Evolutionary conservation across 805 yeast genomes (phyloP), one percentile per base, ranked within the genome.

Genomic region (Maudiozyma turicensis): DNA sequence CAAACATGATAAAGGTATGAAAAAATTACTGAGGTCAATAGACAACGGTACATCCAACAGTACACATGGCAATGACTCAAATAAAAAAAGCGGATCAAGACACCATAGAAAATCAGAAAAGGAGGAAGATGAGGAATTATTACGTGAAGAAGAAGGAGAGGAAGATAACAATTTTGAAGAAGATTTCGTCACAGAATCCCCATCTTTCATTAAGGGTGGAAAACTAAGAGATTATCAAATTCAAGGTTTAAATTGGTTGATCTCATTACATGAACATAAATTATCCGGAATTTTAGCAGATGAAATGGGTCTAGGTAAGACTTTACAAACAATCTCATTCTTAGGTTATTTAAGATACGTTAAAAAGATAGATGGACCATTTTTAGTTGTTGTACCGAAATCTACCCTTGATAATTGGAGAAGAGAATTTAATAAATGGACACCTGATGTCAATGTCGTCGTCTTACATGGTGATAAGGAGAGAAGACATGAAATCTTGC

Each of bases 251-350:
- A 93, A 93, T 67, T 91, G 99, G 99, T 74, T 91, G 60, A 83
- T 91, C 15, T 81, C 95, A 0, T 68, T 91, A 35, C 86, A 89
- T 64, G 96, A 90, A 56, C 88, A 91, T 66, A 78, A 84, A 57
- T 74, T 91, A 42, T 84, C 95, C 8, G 99, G 99, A 20, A 93
- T 91, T 43, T 70, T 91, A 45, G 99, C 99, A 10, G 99, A 91
- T 68, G 99, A 91, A 65, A 91, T 93, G 99, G 99, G 99, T 3
- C 74, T 91, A 40, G 99, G 99, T 49, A 91, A 91, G 67, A 91
- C 99, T 5, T 71, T 93, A 49, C 99, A 91, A 68, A 91, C 98
- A 0, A 88, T 91, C 44, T 80, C 98, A 1, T 93, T 91, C 58
- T 69, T 91, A 45, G 98, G 97, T 0, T 88, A 86, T 63, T 68